These are phyloP conservation scores for Russula virescens DNA, from an alignment of 768 basidiomycete species.

Conservation along the genomic window DNA sequence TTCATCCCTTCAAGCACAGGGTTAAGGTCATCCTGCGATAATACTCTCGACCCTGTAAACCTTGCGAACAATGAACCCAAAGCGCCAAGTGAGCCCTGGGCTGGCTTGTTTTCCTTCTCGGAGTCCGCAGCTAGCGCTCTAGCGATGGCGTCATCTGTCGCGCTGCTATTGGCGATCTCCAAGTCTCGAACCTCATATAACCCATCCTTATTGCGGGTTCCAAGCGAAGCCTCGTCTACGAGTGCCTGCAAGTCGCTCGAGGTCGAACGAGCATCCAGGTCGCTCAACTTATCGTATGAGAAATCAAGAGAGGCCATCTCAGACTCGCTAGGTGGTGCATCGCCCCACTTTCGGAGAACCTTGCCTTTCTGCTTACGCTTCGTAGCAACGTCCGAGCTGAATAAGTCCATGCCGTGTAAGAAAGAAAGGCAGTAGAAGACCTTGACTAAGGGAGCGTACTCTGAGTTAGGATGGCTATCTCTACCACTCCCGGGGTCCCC, in stretches of 20 bases:
- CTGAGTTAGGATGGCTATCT: slow-evolving; percentile 61
- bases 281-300: slow-evolving; percentile 49
- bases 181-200: slow-evolving; percentile 77
- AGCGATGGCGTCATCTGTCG: slow-evolving; percentile 51
- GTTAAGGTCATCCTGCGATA: slow-evolving; percentile 76
- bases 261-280: slow-evolving; percentile 32
- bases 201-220: slow-evolving; percentile 67
- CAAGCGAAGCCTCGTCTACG: slow-evolving; percentile 68
- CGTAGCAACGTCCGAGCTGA: slow-evolving; percentile 52
- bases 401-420: not conserved
- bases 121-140: slow-evolving; percentile 47
- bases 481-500: slow-evolving; percentile 48
- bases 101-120: slow-evolving; percentile 27
- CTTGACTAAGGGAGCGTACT: slow-evolving; percentile 44
- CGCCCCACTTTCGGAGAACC: slow-evolving; percentile 87
- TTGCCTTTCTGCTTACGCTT: slow-evolving; percentile 54
- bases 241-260: slow-evolving; percentile 50
- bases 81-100: slow-evolving; percentile 49
- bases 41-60: slow-evolving; percentile 76
- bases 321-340: slow-evolving; percentile 67
- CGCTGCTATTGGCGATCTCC: slow-evolving; percentile 54
- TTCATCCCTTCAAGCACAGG: slow-evolving; percentile 94
- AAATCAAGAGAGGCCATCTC: slow-evolving; percentile 96
- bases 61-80: slow-evolving; percentile 79
- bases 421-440: not conserved